These are phyloP conservation scores for Dendrocalamus sinicus DNA, from an alignment of 176 grass and related monocot species.

Conservation along the genomic window DNA sequence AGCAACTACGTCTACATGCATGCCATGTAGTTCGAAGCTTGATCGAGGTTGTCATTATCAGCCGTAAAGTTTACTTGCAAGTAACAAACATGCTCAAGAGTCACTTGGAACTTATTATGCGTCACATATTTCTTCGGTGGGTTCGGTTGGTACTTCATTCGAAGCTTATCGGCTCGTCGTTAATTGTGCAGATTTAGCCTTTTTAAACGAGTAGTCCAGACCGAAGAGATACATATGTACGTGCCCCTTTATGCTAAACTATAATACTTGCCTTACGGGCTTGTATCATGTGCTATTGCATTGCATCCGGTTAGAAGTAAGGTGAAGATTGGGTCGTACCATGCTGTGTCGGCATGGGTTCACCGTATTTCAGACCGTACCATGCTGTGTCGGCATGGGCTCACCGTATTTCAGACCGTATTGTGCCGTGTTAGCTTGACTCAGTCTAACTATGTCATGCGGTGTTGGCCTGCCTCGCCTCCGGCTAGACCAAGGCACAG, in stretches of 20 bases:
- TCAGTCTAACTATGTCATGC: too few species aligned
- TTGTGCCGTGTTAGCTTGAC: too few species aligned
- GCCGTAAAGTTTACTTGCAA: not conserved
- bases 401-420: too few species aligned
- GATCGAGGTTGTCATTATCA: not conserved
- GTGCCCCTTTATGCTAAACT: not conserved
- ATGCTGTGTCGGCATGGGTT: too few species aligned
- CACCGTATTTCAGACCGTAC: too few species aligned
- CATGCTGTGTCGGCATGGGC: accelerated
- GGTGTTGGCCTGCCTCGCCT: accelerated
- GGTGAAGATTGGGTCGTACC: too few species aligned
- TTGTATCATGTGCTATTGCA: not conserved
- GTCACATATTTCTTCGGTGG: not conserved
- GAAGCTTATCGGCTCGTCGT: not conserved
- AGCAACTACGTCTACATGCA: not conserved
- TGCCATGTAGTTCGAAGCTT: not conserved
- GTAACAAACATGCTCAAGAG: not conserved
- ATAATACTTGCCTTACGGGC: not conserved
- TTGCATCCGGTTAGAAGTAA: not conserved
- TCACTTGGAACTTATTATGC: not conserved
- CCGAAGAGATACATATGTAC: not conserved
- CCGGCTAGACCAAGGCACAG: too few species aligned
- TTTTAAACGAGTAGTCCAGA: not conserved
- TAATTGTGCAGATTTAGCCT: not conserved
- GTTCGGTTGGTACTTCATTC: not conserved